Conservation (phyloP, 1,284 basidiomycete species). For the Agroathelia rolfsii region DNA sequence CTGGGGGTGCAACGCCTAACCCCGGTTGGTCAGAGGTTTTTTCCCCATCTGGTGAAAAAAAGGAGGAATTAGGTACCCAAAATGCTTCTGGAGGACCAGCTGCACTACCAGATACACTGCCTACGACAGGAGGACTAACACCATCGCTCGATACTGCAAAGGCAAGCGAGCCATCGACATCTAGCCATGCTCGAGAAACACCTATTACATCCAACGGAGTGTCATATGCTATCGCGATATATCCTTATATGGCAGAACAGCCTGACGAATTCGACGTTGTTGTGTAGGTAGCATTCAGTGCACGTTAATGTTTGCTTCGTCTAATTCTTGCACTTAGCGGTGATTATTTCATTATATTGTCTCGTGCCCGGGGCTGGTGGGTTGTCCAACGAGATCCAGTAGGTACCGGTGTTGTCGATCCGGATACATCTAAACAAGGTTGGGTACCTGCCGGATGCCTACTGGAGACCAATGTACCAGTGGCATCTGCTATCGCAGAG, state of each 20-base stretch:
- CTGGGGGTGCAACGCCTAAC: slow-evolving; percentile 47
- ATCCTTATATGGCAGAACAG: slow-evolving; percentile 93
- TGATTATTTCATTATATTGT: slow-evolving; percentile 89
- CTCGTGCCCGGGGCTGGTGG: slow-evolving; percentile 97
- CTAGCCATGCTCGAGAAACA: slow-evolving; percentile 30
- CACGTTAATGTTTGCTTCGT: slow-evolving; percentile 6
- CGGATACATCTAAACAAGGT: slow-evolving; percentile 68
- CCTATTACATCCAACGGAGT: slow-evolving; percentile 50
- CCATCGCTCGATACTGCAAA: slow-evolving; percentile 15
- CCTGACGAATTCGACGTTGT: slow-evolving; percentile 97
- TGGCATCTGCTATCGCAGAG: slow-evolving; percentile 68
- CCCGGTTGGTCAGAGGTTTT: slow-evolving; percentile 68
- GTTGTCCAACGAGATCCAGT: slow-evolving; percentile 91
- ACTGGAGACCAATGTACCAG: slow-evolving; percentile 81
- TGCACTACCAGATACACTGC: no score
- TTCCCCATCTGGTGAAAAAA: slow-evolving; percentile 48
- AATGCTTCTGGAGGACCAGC: slow-evolving; percentile 12
- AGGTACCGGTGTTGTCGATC: slow-evolving; percentile 72
- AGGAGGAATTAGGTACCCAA: slow-evolving; percentile 27
- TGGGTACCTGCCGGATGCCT: slow-evolving; percentile 92
- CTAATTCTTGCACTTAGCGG: slow-evolving; percentile 39
- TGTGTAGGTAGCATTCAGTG: slow-evolving; percentile 52
- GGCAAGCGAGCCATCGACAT: slow-evolving; percentile 19
- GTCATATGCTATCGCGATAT: slow-evolving; percentile 85
- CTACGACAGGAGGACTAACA: no score